These are phyloP conservation scores for Pyrenophora teres DNA, from an alignment of 2,329 filamentous ascomycete genomes.

Conservation along the genomic window DNA sequence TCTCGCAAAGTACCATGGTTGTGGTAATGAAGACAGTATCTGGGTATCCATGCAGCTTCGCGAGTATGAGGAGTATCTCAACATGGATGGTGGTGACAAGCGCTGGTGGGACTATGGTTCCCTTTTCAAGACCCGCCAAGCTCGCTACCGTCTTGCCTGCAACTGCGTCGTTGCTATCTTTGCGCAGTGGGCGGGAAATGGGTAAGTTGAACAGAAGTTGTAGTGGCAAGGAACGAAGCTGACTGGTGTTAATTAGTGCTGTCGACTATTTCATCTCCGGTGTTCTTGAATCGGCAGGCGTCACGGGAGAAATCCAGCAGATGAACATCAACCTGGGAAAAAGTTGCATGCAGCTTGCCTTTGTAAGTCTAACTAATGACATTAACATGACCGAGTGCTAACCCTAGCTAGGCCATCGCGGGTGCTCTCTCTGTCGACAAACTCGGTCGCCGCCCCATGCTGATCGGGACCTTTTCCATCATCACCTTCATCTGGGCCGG, in stretches of 20 bases:
- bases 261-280: conserved; percentile 38
- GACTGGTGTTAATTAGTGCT: conserved; percentile 19
- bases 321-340: conserved; percentile 46
- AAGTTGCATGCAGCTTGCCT: conserved; percentile 41
- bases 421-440: conserved; percentile 43
- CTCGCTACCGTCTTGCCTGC: conserved; percentile 57
- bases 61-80: conserved; percentile 56
- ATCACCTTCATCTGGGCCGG: conserved; percentile 35
- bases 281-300: conserved; percentile 45
- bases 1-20: conserved; percentile 61
- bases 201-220: not conserved
- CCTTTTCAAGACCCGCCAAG: conserved; percentile 54
- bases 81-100: conserved; percentile 61
- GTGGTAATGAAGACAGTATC: conserved; percentile 46
- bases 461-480: conserved; percentile 32
- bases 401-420: conserved; percentile 29
- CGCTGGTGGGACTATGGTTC: conserved; percentile 63
- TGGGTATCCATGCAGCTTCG: conserved; percentile 39
- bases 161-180: conserved; percentile 60
- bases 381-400: not conserved
- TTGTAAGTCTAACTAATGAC: conserved; percentile 15
- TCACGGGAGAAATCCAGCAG: conserved; percentile 38
- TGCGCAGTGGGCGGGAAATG: conserved; percentile 51
- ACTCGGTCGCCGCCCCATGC: conserved; percentile 40
- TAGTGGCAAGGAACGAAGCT: not conserved